These are phyloP conservation scores for Pseudovirgaria hyperparasitica DNA, from an alignment of 2,329 filamentous ascomycete genomes.

Conservation along the genomic window DNA sequence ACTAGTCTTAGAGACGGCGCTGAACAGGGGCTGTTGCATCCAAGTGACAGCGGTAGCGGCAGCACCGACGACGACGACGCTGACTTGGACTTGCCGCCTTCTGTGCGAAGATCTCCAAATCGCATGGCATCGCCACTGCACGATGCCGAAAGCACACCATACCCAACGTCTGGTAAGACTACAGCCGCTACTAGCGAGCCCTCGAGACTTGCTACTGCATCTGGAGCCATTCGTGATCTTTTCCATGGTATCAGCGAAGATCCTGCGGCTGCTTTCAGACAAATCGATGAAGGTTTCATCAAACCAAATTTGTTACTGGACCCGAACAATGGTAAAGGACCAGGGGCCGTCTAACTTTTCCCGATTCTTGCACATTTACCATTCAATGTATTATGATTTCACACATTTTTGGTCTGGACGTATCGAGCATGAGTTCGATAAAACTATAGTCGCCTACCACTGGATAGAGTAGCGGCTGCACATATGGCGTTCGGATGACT, in stretches of 20 bases:
- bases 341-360: constrained; percentile 2
- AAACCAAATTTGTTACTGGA: constrained; percentile 84
- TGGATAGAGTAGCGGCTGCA: too few species aligned
- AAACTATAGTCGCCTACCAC: too few species aligned
- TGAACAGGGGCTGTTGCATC: constrained; percentile 42
- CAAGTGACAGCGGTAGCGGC: constrained; percentile 31
- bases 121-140: constrained; percentile 18
- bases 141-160: constrained; percentile 15
- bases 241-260: constrained; percentile 70
- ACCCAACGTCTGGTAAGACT: constrained; percentile 27
- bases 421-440: too few species aligned
- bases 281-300: constrained; percentile 91
- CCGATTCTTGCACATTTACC: too few species aligned
- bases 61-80: constrained; percentile 39
- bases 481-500: too few species aligned
- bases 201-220: constrained; percentile 47
- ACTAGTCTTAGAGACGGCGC: constrained; percentile 33
- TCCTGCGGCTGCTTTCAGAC: constrained; percentile 77
- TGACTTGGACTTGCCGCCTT: constrained; percentile 49
- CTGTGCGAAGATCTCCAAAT: constrained; percentile 35
- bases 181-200: constrained; percentile 9
- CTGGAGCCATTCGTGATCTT: constrained; percentile 66
- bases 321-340: constrained; percentile 28
- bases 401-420: too few species aligned
- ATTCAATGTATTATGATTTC: too few species aligned